Base-by-base conservation (phyloP, 176 grass and related monocot species). In the Miscanthus lutarioriparius region DNA sequence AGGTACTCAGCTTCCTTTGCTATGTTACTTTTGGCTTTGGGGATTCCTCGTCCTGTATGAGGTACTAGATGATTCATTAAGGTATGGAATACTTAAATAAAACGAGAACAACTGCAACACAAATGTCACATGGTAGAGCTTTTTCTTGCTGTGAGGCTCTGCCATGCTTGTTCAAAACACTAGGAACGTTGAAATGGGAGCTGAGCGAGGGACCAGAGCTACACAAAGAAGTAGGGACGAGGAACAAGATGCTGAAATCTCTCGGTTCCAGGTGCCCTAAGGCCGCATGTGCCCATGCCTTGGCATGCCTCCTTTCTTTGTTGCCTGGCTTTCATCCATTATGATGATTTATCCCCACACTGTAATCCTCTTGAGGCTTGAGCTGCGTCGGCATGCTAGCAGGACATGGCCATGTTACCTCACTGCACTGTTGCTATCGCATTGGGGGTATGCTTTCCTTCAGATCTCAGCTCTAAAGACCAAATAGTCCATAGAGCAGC, bases 341-440 rank as follows among this genome's bases (percentile, higher is more conserved):
- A 30, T 30, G 28, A 71, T 61, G 47, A 7, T 22, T 22, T 30
- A 80, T 64, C 40, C 61, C 53, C 40, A 73, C 54, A 73, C 17
- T 4, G 0, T 56, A 56, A 10, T 37, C 33, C 8, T 20, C 9
- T 70, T 70, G 33, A 70, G 20, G 0, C 23, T 48, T 84, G 5
- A 76, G 51, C 36, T 53, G 61, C 5, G 10, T 54, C 19, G 10
- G 23, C 1, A 36, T 65, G 35, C 6, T 10, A 23, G 7, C 38
- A 63, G 22, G 32, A 76, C 72, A 76, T 2, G 62, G 3, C 39
- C 83, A 89, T 89, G 82, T 89, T 81, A 81, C 82, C 79, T 69
- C 32, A 61, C 7, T 87, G 28, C 14, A 4, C 43, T 28, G 62
- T 67, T 43, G 70, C 70, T 45, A 16, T 77, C 28, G n/a, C 70